Percentiles rank a stretch among this genome's conserved stretches.
phyloP scores from a whole-genome alignment of 768 basidiomycete genomes.

The Kwoniella sp. region DNA sequence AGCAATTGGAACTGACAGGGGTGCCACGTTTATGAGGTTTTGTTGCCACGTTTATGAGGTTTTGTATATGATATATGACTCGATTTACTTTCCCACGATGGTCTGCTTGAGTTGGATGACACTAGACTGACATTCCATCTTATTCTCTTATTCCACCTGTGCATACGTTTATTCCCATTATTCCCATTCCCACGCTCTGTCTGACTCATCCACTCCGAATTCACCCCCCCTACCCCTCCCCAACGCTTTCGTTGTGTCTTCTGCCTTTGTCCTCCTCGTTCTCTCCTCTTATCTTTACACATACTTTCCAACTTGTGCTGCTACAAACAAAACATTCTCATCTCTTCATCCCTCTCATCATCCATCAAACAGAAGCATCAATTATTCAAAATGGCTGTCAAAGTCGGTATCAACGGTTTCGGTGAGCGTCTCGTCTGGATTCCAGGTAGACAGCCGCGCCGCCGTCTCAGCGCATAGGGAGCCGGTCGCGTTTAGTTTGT shows the following conservation, averaged over 20 bases:
- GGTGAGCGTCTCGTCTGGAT: slow-evolving; percentile 48
- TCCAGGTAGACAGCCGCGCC: too few species aligned
- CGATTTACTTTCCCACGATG: too few species aligned
- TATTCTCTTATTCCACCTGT: neutral
- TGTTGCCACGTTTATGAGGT: too few species aligned
- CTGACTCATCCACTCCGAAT: neutral
- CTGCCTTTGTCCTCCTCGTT: neutral
- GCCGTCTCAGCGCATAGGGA: too few species aligned
- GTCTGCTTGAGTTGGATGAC: too few species aligned
- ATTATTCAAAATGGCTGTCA: slow-evolving; percentile 61
- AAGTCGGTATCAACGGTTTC: slow-evolving; percentile 97
- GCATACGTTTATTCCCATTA: too few species aligned
- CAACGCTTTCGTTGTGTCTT: neutral
- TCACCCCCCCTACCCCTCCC: neutral
- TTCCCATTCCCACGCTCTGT: neutral
- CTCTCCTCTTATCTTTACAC: neutral
- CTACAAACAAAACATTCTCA: slow-evolving; percentile 5
- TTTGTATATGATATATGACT: too few species aligned
- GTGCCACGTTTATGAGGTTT: too few species aligned
- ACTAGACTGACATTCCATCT: neutral
- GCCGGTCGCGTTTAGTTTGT: neutral
- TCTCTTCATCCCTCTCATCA: slow-evolving; percentile 17
- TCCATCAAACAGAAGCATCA: slow-evolving; percentile 8
- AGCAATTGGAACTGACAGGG: too few species aligned
- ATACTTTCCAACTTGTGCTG: too few species aligned